Evolutionary conservation across 805 yeast species (phyloP), one percentile per base, ranked within the genome.

Genomic region (Sugiyamaella americana): DNA sequence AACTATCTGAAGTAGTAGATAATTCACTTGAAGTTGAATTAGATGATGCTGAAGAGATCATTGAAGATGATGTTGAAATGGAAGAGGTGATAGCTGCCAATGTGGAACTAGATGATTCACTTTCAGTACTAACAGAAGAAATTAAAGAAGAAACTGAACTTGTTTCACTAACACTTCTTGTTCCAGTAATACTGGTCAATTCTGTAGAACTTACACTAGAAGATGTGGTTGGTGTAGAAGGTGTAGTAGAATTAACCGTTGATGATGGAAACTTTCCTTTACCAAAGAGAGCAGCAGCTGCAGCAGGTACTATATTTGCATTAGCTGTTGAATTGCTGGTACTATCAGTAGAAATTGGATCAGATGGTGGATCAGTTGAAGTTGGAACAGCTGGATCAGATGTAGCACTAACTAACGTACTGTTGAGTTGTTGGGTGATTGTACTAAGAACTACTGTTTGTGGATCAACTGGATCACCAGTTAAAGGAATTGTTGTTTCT

Each of bases 311-410:
- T 21, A 11, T 13, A 44, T 8, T 26, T 36, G 18, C 21, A 24
- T 50, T 42, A 44, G 48, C 47, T 21, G 44, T 35, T 22, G 39
- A 52, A 34, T 47, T 45, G 35, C 48, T 29, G 20, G 52, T 43
- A 29, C 49, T 38, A 18, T 50, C 44, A 23, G 51, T 34, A 20
- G 42, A 41, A 10, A 35, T 19, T 29, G 50, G 46, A 18, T 40
- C 35, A 11, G 42, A 36, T 10, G 42, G 20, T 17, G 41, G 37
- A 18, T 30, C 47, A 21, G 24, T 40, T 11, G 16, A 13, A 19
- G 30, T 29, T 36, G 30, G 41, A 16, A 19, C 34, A 37, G 37
- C 42, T 23, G 29, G 37, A 32, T 36, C 17, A 17, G 24, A 37
- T 5, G 43, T 19, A 19, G 19, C 18, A 13, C 32, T 26, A n/a